Base-by-base conservation (phyloP, 2,329 filamentous ascomycete species). In the Alternaria dauci region DNA sequence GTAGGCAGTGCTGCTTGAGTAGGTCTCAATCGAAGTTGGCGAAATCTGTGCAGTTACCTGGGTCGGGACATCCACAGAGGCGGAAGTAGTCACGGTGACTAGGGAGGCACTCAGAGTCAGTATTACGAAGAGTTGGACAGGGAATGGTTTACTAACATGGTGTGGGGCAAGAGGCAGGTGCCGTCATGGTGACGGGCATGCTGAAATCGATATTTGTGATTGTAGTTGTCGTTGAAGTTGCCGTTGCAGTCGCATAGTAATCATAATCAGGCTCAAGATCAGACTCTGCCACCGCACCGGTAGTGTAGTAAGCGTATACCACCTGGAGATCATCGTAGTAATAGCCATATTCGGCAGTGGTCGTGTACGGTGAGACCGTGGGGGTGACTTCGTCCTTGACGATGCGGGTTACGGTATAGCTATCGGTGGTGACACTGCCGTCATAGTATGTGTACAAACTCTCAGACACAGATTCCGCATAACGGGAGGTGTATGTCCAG, bases 141-240 rank as follows among this genome's bases (percentile, higher is more conserved):
- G 9, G 8, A 8, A 16, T 18, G 30, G 12, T 12, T 38, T 23
- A 58, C 59, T 32, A 42, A 61, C 59, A 76, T 63, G 23, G 16
- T 1, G 69, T 74, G 0, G 73, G 58, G 48, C 75, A 77, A 7
- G 60, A 70, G 2, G 71, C 41, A 11, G 75, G 75, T 3, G 73
- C 70, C 5, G 72, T 75, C 61, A 72, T 73, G 4, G 72, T 75
- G 1, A 76, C 73, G 2, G 63, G 65, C 75, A 77, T 77, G 14
- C 50, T 65, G 46, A 69, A 74, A 4, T 59, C 38, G 8, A 65
- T 70, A 8, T 50, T 47, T 5, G 57, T 66, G 6, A 42, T 59
- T 1, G 55, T 63, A 3, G 55, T 50, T 2, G 46, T 63, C 20
- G 59, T 61, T n/a, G 52, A 30, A 11, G 63, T 48, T 1, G 54